phyloP scores from a whole-genome alignment of 2,329 filamentous ascomycete genomes.

The Pseudogymnoascus sp. region DNA sequence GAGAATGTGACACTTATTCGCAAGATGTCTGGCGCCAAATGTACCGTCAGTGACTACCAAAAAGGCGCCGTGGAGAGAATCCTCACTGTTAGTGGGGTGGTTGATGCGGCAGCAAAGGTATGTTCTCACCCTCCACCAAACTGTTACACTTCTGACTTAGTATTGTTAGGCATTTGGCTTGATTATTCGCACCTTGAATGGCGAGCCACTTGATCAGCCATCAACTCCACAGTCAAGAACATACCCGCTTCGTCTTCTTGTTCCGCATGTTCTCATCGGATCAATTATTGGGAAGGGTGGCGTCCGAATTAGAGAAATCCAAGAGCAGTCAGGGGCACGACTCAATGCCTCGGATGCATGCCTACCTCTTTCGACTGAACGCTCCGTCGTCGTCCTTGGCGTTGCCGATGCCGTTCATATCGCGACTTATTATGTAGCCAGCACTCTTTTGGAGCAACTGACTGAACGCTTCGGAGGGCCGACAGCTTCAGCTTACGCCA shows the following conservation, averaged over 20 bases:
- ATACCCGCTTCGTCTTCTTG: slow-evolving; percentile 88
- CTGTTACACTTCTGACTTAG: slow-evolving; percentile 4
- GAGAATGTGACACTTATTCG: slow-evolving; percentile 98
- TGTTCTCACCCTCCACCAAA: slow-evolving; percentile 24
- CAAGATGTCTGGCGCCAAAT: slow-evolving; percentile 91
- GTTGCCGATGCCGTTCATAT: slow-evolving; percentile 98
- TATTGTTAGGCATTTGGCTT: slow-evolving; percentile 78
- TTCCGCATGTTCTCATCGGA: slow-evolving; percentile 94
- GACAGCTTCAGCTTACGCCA: slow-evolving; percentile 94
- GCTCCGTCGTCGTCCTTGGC: slow-evolving; percentile 95
- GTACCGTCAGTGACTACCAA: slow-evolving; percentile 97
- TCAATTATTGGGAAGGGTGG: slow-evolving; percentile 98
- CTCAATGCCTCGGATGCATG: slow-evolving; percentile 95
- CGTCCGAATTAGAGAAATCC: slow-evolving; percentile 93
- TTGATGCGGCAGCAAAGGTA: slow-evolving; percentile 96
- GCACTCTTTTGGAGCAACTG: slow-evolving; percentile 94
- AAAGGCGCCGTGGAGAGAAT: slow-evolving; percentile 96
- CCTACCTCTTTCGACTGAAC: slow-evolving; percentile 88
- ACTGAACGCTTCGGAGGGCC: slow-evolving; percentile 95
- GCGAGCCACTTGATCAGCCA: slow-evolving; percentile 80
- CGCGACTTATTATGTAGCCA: slow-evolving; percentile 96
- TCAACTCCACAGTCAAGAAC: slow-evolving; percentile 95
- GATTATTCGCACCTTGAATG: slow-evolving; percentile 96
- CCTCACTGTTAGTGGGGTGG: slow-evolving; percentile 89
- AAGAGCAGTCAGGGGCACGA: slow-evolving; percentile 92